phyloP scores from a whole-genome alignment of 805 yeast species.

The Lachancea lanzarotensis region DNA sequence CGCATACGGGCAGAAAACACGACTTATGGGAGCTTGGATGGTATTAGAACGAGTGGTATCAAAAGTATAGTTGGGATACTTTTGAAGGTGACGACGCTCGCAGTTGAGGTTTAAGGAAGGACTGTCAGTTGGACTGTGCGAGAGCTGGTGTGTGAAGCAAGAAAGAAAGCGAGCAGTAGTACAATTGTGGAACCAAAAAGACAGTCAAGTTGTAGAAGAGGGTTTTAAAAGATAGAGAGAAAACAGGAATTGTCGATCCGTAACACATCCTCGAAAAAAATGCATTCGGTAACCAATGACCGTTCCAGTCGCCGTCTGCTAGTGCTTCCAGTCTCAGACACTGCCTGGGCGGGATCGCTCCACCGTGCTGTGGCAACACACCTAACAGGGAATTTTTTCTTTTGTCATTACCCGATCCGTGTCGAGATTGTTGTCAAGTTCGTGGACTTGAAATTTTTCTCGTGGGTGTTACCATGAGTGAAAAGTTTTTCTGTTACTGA shows the following conservation, averaged over 20 bases:
- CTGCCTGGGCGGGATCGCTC: no score
- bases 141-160: neutral
- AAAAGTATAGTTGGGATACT: slow-evolving; percentile 6
- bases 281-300: no score
- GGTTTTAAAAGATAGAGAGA: neutral
- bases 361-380: neutral
- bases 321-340: no score
- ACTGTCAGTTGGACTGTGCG: slow-evolving; percentile 12
- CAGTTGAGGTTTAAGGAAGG: slow-evolving; percentile 8
- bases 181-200: neutral
- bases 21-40: neutral
- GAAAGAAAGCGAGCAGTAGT: neutral
- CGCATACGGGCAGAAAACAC: slow-evolving; percentile 33
- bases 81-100: slow-evolving; percentile 1
- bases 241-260: no score
- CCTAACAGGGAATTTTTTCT: neutral
- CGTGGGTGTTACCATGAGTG: neutral
- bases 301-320: no score
- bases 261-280: no score
- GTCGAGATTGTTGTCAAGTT: neutral
- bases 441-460: neutral
- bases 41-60: neutral
- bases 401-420: neutral
- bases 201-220: neutral
- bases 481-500: neutral